phyloP scores from a whole-genome alignment of 2,329 filamentous ascomycete genomes.

The Davidsoniella eucalypti region DNA sequence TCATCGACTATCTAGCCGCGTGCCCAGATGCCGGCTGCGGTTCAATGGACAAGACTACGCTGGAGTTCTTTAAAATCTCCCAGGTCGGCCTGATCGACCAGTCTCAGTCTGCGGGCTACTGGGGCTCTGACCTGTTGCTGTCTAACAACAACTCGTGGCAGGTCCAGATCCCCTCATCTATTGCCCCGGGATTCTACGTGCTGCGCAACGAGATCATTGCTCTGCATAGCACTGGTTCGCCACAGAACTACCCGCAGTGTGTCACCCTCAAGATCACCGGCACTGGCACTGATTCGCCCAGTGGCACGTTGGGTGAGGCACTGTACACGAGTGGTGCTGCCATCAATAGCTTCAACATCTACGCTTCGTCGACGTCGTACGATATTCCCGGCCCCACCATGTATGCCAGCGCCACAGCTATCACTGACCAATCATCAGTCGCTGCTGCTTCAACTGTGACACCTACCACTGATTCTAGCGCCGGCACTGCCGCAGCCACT shows the following conservation, averaged over 20 bases:
- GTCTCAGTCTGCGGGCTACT: conserved; percentile 26
- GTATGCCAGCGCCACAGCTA: conserved; percentile 9
- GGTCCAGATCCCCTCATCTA: conserved; percentile 28
- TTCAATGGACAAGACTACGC: conserved; percentile 30
- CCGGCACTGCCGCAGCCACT: conserved; percentile 27
- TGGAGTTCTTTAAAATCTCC: conserved; percentile 45
- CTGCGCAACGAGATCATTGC: conserved; percentile 40
- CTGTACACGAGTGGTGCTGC: conserved; percentile 22
- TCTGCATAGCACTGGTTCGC: conserved; percentile 31
- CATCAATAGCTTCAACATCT: conserved; percentile 23
- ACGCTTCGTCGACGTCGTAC: conserved; percentile 13
- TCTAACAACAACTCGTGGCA: conserved; percentile 29
- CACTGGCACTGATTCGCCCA: conserved; percentile 18
- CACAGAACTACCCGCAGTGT: conserved; percentile 37
- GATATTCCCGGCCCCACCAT: conserved; percentile 8
- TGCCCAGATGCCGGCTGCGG: conserved; percentile 35
- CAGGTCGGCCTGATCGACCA: conserved; percentile 33
- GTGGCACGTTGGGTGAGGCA: conserved; percentile 20
- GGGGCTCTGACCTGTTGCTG: conserved; percentile 38
- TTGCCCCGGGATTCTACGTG: conserved; percentile 36
- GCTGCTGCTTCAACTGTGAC: conserved; percentile 27
- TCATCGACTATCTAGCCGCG: conserved; percentile 43
- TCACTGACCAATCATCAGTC: conserved; percentile 17
- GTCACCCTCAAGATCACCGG: conserved; percentile 32
- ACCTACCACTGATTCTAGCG: conserved; percentile 22